Base-by-base conservation (phyloP, 139 green algal species). In the Desmodesmus armatus region DNA sequence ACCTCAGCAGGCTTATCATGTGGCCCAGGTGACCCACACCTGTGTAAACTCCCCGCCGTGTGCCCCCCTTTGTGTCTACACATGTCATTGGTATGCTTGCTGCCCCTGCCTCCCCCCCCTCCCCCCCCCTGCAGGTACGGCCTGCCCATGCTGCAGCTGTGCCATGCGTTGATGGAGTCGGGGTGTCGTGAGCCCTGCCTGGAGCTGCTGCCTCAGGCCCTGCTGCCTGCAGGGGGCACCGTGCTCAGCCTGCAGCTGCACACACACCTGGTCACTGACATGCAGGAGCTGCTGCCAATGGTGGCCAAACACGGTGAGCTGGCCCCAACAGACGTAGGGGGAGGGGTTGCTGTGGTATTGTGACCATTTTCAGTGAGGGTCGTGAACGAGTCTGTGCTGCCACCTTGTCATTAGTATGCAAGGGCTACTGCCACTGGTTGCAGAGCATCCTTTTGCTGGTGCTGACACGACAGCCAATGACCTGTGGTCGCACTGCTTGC, bases 221-320 rank as follows among this genome's bases (percentile, higher is more conserved):
- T 85, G 79, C 79, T 75, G 79, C 79, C 79, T 4, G 29, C 23
- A 5, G 79, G 41, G 31, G 3, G n/a, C 7, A 21, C 25, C 1
- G 33, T 78, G 43, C 9, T 15, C 17, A 65, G 19, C 21, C 44
- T 85, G 31, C 7, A 33, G 0, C 79, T 47, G 0, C 44, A 63
- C 19, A 33, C 7, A 25, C 80, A 51, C 37, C 39, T 74, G 44
- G 67, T 86, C 23, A 37, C 33, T 13, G 69, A 51, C 3, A 37
- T 86, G 51, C 11, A 62, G 33, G 80, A 74, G 37, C 47, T 86
- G 69, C 69, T 86, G 80, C 69, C 80, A 35, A 39, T 73, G 40
- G 39, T 33, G 19, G 51, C 37, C 21, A 86, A 86, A 39, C 80
- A 86, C 51, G 80, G 80, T 86, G 70, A n/a, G 80, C n/a, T n/a